Evolutionary conservation across 179 eudicot genomes (phyloP).

Genomic region (Carnegiea gigantea): DNA sequence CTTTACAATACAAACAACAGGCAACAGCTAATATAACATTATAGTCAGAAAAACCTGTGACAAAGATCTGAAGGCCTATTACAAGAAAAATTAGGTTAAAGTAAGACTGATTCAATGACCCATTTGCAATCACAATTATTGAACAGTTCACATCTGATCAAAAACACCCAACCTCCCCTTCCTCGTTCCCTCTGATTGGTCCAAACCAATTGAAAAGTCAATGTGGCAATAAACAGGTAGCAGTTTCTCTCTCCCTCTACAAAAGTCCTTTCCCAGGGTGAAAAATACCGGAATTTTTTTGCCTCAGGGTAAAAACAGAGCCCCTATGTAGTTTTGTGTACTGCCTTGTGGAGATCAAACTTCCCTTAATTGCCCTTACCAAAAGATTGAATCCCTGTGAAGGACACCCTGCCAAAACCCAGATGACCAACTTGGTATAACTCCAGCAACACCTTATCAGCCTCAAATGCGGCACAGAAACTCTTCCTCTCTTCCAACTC

Average conservation of each 20-base stretch:
- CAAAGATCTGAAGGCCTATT: neutral
- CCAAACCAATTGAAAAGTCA: slow-evolving; percentile 24
- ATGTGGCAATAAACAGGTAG: slow-evolving; percentile 15
- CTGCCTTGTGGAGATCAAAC: neutral
- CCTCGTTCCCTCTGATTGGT: slow-evolving; percentile 9
- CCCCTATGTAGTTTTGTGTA: neutral
- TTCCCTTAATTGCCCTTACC: slow-evolving; percentile 25
- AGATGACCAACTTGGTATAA: slow-evolving; percentile 76
- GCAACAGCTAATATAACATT: neutral
- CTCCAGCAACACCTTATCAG: slow-evolving; percentile 67
- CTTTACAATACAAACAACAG: neutral
- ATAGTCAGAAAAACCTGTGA: neutral
- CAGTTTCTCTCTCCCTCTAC: neutral
- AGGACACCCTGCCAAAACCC: slow-evolving; percentile 94
- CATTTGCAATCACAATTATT: slow-evolving; percentile 14
- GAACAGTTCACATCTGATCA: slow-evolving; percentile 3
- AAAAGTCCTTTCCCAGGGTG: slow-evolving; percentile 14
- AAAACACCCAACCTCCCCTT: slow-evolving; percentile 14
- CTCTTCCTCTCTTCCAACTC: slow-evolving; percentile 38
- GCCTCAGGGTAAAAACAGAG: slow-evolving; percentile 10
- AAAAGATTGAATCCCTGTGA: slow-evolving; percentile 57
- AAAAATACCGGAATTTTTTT: slow-evolving; percentile 32
- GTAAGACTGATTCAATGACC: neutral
- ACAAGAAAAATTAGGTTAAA: slow-evolving; percentile 1
- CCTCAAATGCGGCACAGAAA: slow-evolving; percentile 55